Evolutionary conservation across 768 basidiomycete species (phyloP).

Genomic region (Polyporus arcularius): DNA sequence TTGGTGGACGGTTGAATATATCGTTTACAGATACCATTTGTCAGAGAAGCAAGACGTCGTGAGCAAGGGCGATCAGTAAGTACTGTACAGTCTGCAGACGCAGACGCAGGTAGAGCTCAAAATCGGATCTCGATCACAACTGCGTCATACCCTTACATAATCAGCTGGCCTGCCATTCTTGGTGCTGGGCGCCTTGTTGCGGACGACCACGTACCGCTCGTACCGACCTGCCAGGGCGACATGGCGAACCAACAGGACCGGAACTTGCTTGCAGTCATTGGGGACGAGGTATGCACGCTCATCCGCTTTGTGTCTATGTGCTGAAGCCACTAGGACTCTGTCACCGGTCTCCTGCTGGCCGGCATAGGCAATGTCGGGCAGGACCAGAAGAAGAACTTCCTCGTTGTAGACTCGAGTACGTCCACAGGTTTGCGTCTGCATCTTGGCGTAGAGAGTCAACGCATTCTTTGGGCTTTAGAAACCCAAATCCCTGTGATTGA

Average conservation of each 20-base stretch:
- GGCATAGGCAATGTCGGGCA: conserved; percentile 92
- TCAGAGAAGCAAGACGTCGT: not conserved
- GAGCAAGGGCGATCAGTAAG: not conserved
- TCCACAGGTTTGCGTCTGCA: conserved; percentile 29
- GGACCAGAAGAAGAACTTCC: conserved; percentile 95
- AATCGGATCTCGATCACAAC: conserved; percentile 11
- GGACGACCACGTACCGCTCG: not conserved
- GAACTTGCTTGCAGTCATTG: conserved; percentile 91
- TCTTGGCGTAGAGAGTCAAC: not conserved
- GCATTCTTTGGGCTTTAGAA: conserved; percentile 48
- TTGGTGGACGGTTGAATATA: conserved; percentile 72
- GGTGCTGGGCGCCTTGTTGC: not conserved
- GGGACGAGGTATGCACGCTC: conserved; percentile 76
- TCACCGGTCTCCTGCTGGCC: conserved; percentile 93
- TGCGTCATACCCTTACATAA: conserved; percentile 10
- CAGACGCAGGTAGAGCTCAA: not conserved
- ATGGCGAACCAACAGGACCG: conserved; percentile 73
- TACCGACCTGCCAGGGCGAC: not conserved
- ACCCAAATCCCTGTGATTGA: conserved; percentile 92
- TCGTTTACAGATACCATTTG: conserved; percentile 35
- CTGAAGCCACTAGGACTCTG: conserved; percentile 72
- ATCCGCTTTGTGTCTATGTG: not conserved
- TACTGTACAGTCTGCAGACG: not conserved
- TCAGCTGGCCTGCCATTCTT: conserved; percentile 17
- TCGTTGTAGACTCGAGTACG: conserved; percentile 89